Base-by-base conservation (phyloP, 2,329 filamentous ascomycete genomes). In the Ceratocystis eucalypticola region DNA sequence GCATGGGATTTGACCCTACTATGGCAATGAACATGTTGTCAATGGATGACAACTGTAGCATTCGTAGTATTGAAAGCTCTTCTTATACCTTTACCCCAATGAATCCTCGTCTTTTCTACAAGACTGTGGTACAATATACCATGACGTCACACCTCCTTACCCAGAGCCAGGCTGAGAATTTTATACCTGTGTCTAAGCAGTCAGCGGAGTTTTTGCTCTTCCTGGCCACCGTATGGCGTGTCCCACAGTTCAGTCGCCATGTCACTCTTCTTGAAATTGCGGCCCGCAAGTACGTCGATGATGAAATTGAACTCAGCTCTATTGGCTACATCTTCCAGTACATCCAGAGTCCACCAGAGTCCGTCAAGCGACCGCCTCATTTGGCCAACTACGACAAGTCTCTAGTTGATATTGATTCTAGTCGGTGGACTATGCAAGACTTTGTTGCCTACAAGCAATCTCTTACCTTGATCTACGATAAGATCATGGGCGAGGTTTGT, bases 71-170 rank as follows among this genome's bases (percentile, higher is more conserved):
- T 15, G 84, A 86, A 69, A 82, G 87, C 70, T 78, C 85, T 61
- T 82, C 86, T 62, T 97, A 93, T 74, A 94, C 88, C 0, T 99
- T 93, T 73, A 95, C 96, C 68, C 94, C 94, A 41, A 80, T 88
- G 44, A 90, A 96, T 70, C 84, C 93, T 37, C 84, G 92, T 71
- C 82, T 85, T 7, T 92, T 88, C 73, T 96, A 96, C 77, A 88
- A 89, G 73, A 86, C 87, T 66, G 87, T 96, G 68, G 77, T 96
- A 64, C 85, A 88, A 71, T 87, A 91, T 73, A 88, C 89, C 41
- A 80, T 96, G 75, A 79, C 81, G 2, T 84, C 83, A 74, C 84
- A 87, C 71, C 50, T 66, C n/a, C 25, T 66, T 5, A 64, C 64
- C 2, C 80, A 82, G 67, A 79, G 82, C 66, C 77, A 78, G 65